Conservation (phyloP, 345 rosid genomes). For the Brassica carinata region DNA sequence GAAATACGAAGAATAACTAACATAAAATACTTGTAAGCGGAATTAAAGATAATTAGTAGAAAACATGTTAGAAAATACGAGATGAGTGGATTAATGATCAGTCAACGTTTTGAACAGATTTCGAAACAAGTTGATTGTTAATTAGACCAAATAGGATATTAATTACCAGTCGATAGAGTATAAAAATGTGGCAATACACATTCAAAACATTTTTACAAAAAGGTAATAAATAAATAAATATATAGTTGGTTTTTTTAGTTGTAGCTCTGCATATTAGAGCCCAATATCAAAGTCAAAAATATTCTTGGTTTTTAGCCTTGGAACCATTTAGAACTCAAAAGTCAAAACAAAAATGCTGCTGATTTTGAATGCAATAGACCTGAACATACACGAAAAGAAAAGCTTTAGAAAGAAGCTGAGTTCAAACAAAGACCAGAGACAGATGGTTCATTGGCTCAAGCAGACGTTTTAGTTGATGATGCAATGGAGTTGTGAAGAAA, state of each 20-base stretch:
- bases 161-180: not conserved
- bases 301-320: conserved; percentile 17
- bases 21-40: not conserved
- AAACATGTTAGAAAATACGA: not conserved
- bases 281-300: too few species aligned
- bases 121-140: not conserved
- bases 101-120: not conserved
- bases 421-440: conserved; percentile 22
- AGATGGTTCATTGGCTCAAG: not conserved
- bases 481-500: not conserved
- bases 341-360: conserved; percentile 29
- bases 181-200: conserved; percentile 1
- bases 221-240: not conserved
- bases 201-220: not conserved
- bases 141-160: not conserved
- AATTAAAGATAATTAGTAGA: not conserved
- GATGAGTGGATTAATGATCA: not conserved
- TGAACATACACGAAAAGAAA: conserved; percentile 12
- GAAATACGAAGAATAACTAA: not conserved
- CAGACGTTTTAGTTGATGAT: conserved; percentile 6
- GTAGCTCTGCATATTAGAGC: too few species aligned
- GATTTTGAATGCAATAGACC: not conserved
- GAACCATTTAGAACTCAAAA: conserved; percentile 42
- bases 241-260: not conserved
- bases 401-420: conserved; percentile 33